Percentiles rank a stretch among this genome's conserved stretches.
phyloP scores from a whole-genome alignment of 139 green algal genomes.

The Coelastrella sp. region DNA sequence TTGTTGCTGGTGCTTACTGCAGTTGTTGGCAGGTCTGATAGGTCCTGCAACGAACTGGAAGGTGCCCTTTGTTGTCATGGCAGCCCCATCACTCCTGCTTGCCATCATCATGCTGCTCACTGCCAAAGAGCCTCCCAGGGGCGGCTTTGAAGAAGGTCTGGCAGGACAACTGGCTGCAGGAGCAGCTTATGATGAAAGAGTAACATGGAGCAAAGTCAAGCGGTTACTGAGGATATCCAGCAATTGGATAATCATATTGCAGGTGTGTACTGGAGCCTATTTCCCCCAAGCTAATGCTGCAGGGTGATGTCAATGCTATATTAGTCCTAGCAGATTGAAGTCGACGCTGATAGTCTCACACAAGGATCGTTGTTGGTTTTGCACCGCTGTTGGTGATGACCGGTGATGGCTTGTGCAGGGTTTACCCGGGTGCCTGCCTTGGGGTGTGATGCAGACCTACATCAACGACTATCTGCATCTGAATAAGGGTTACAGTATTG shows the following conservation, averaged over 20 bases:
- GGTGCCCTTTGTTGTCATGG: conserved; percentile 86
- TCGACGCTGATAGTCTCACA: too few relatives aligned
- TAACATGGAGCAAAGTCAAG: conserved; percentile 71
- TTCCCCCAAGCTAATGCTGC: too few relatives aligned
- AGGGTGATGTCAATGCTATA: too few relatives aligned
- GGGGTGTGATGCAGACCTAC: conserved; percentile 68
- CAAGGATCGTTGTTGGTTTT: too few relatives aligned
- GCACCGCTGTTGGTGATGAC: too few relatives aligned
- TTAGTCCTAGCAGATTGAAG: too few relatives aligned
- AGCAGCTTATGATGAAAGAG: conserved; percentile 69
- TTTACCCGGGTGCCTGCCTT: conserved; percentile 31
- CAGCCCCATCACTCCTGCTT: conserved; percentile 66
- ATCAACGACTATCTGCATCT: conserved; percentile 85
- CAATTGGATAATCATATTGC: conserved; percentile 81
- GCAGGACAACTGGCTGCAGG: conserved; percentile 47
- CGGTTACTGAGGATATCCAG: conserved; percentile 66
- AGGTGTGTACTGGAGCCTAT: conserved; percentile 61
- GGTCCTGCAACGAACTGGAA: conserved; percentile 83
- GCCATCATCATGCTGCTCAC: conserved; percentile 73
- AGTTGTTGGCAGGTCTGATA: conserved; percentile 69
- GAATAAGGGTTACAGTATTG: conserved; percentile 58
- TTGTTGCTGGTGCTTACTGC: conserved; percentile 7
- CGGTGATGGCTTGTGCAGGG: too few relatives aligned
- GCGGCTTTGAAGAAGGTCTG: conserved; percentile 67
- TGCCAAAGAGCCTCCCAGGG: conserved; percentile 70